phyloP scores from a whole-genome alignment of 768 basidiomycete species.

The Leccinum olivaceopallidum region DNA sequence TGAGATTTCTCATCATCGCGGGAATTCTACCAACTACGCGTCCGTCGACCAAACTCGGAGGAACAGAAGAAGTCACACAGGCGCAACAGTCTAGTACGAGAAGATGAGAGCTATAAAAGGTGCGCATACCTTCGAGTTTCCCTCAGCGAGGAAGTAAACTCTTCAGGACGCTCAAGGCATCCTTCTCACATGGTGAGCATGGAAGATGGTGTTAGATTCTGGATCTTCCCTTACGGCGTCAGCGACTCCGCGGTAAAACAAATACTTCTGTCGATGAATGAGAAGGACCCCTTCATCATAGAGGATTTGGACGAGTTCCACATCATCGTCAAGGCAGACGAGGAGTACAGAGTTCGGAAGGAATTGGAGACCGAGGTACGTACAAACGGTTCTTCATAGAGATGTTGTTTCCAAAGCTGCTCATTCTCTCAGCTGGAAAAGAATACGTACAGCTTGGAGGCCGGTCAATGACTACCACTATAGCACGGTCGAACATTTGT shows the following conservation, averaged over 20 bases:
- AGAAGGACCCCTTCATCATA: conserved; percentile 78
- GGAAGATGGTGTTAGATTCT: background rate
- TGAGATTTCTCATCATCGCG: conserved; percentile 18
- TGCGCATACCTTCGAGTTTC: conserved; percentile 26
- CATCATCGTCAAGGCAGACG: conserved; percentile 80
- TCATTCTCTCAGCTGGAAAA: conserved; percentile 63
- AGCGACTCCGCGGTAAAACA: conserved; percentile 92
- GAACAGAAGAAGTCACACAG: background rate
- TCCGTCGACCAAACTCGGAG: conserved; percentile 3
- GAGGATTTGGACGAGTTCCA: conserved; percentile 86
- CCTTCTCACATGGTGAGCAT: conserved; percentile 63
- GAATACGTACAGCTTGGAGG: conserved; percentile 78
- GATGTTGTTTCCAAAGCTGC: background rate
- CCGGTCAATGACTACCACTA: conserved; percentile 18
- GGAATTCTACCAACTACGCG: conserved; percentile 3
- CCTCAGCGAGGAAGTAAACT: conserved; percentile 7
- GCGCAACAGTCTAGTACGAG: background rate
- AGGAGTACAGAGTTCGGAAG: conserved; percentile 69
- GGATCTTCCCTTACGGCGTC: conserved; percentile 2
- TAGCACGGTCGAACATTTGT: background rate
- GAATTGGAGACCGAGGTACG: conserved; percentile 76
- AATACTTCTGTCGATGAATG: conserved; percentile 80
- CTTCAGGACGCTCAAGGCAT: conserved; percentile 44
- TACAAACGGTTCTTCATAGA: background rate
- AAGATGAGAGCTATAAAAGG: conserved; percentile 69